These are phyloP conservation scores for Lyophyllum decastes DNA, from an alignment of 768 basidiomycete genomes.

Conservation along the genomic window DNA sequence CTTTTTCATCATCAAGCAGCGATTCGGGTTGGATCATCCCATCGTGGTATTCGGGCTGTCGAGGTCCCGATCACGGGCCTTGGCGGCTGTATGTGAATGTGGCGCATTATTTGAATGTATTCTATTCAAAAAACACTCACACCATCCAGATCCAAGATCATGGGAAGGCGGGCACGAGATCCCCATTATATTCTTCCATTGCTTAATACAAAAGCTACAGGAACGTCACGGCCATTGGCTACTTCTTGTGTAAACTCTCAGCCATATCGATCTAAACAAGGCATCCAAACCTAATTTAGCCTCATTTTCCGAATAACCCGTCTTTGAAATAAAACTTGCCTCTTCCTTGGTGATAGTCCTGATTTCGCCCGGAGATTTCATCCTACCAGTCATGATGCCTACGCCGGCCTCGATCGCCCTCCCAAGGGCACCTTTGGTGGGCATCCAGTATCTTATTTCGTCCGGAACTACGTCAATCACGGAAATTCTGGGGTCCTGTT, in stretches of 20 bases:
- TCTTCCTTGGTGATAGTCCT: conserved; percentile 73
- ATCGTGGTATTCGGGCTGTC: neutral
- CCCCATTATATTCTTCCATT: neutral
- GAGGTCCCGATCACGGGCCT: neutral
- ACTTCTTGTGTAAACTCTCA: conserved; percentile 37
- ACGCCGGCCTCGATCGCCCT: conserved; percentile 62
- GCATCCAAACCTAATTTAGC: neutral
- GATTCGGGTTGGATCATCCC: neutral
- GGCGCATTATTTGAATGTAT: neutral
- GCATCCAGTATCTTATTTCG: conserved; percentile 82
- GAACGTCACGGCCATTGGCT: neutral
- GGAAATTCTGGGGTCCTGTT: conserved; percentile 75
- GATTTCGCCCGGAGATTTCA: conserved; percentile 73
- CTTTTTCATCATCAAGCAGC: neutral
- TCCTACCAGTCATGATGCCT: conserved; percentile 60
- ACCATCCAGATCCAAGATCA: no score
- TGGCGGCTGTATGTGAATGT: neutral
- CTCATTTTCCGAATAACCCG: neutral
- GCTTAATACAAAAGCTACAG: neutral
- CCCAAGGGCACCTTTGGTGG: conserved; percentile 58
- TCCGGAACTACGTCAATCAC: conserved; percentile 78
- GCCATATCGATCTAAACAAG: conserved; percentile 43
- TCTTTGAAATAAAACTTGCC: conserved; percentile 46
- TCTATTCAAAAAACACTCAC: neutral
- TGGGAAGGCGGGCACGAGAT: neutral